Conservation (phyloP, 768 basidiomycete species). For the Tephrocybe sp. region DNA sequence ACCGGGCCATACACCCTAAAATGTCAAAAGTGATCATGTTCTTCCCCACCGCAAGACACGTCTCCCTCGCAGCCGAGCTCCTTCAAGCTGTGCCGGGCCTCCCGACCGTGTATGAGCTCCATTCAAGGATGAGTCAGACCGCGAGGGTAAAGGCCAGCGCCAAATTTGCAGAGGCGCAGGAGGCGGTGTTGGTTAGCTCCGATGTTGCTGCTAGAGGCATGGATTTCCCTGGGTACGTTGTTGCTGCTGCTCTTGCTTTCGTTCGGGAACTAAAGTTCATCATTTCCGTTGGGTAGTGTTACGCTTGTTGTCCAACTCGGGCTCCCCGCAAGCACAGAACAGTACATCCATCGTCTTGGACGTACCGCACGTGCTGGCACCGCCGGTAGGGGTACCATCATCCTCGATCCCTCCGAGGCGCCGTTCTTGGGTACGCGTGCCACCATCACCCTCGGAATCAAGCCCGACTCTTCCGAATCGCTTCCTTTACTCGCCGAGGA, state of each 20-base stretch:
- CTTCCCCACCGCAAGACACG: slow-evolving; percentile 66
- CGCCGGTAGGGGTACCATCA: slow-evolving; percentile 55
- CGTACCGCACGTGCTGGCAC: slow-evolving; percentile 76
- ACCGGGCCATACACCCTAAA: slow-evolving; percentile 16
- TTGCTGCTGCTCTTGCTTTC: neutral
- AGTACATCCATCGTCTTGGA: slow-evolving; percentile 80
- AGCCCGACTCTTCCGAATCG: slow-evolving; percentile 23
- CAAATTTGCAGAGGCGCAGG: slow-evolving; percentile 43
- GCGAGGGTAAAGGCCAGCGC: slow-evolving; percentile 46
- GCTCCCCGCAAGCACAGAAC: slow-evolving; percentile 68
- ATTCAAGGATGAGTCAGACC: slow-evolving; percentile 54
- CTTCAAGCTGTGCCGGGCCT: slow-evolving; percentile 27
- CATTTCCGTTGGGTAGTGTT: too few species aligned
- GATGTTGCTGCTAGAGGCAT: slow-evolving; percentile 67
- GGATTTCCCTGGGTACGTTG: slow-evolving; percentile 58
- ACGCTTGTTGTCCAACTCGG: slow-evolving; percentile 63
- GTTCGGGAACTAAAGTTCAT: too few species aligned
- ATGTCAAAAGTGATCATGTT: slow-evolving; percentile 47
- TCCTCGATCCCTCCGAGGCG: slow-evolving; percentile 52
- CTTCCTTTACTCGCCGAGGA: slow-evolving; percentile 17
- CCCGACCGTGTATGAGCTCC: slow-evolving; percentile 51
- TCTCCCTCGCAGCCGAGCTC: slow-evolving; percentile 38
- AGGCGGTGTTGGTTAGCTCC: slow-evolving; percentile 49
- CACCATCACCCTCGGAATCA: slow-evolving; percentile 41
- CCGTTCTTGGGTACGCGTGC: slow-evolving; percentile 44